Base-by-base conservation (phyloP, 2,329 filamentous ascomycete species). In the Neonectria punicea region DNA sequence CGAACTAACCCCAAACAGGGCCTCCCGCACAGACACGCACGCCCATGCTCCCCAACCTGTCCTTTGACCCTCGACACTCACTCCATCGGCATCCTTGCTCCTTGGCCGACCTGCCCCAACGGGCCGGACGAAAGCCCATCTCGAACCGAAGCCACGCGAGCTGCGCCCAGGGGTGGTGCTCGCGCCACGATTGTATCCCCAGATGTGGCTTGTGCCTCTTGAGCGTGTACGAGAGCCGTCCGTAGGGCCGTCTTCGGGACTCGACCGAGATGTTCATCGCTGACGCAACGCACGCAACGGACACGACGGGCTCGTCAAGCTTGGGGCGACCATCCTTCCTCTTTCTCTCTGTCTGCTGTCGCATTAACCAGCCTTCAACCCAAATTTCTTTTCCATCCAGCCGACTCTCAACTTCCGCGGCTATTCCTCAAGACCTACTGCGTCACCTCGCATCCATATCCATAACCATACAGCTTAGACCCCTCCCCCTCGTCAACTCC, bases 81-180 rank as follows among this genome's bases (percentile, higher is more conserved):
- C 56, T 57, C 60, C 55, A 50, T 55, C 61, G 41, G 61, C 60
- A 73, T 56, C 70, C 72, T 55, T 74, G 70, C 61, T 54, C 61
- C 64, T 65, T 61, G 55, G 61, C 53, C 64, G 63, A 50, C 60
- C 43, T 71, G 63, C 72, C 72, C 70, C 72, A 74, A 73, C 72
- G 60, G 67, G 61, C 62, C 67, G 72, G 72, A 62, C 63, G 65
- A 63, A 70, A 66, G 58, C 57, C 46, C 47, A 65, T 58, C 63
- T 66, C 43, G 66, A 68, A 66, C 72, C 72, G 70, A 74, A 74
- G 72, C 72, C 71, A 74, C 70, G 56, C 32, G 41, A 53, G 36
- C 51, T 53, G 51, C 36, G 44, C 53, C 32, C 32, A 57, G 41
- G 41, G 25, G n/a, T 60, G 61, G 63, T 44, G 41, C 50, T 59